phyloP scores from a whole-genome alignment of 495 filamentous ascomycete species.

The Halenospora varia region DNA sequence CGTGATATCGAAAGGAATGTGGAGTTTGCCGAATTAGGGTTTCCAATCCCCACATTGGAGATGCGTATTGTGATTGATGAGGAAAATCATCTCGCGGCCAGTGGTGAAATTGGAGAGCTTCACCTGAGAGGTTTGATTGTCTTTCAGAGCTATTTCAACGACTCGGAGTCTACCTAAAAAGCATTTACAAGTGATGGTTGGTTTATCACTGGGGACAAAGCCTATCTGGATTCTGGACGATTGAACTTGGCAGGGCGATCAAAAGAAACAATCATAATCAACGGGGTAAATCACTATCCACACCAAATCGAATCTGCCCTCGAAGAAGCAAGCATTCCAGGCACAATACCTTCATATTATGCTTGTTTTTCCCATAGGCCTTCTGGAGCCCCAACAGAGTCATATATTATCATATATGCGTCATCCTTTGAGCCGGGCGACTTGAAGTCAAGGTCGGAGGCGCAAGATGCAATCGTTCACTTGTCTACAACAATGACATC shows the following conservation, averaged over 20 bases:
- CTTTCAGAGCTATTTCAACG: too few species aligned
- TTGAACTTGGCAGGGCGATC: slow-evolving; percentile 71
- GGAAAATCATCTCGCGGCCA: slow-evolving; percentile 68
- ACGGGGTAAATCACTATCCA: too few species aligned
- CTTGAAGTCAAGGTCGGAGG: not conserved
- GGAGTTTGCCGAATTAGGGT: too few species aligned
- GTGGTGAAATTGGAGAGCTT: slow-evolving; percentile 67
- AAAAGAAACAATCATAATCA: slow-evolving; percentile 70
- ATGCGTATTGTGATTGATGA: slow-evolving; percentile 30
- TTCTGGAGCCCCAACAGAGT: not conserved
- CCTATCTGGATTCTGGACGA: slow-evolving; percentile 48
- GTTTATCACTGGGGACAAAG: slow-evolving; percentile 75
- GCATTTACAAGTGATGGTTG: slow-evolving; percentile 67
- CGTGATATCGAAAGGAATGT: too few species aligned
- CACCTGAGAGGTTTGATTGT: too few species aligned
- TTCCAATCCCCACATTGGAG: too few species aligned
- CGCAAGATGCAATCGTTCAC: not conserved
- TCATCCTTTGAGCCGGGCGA: not conserved
- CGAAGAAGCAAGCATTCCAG: not conserved
- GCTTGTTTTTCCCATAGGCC: not conserved
- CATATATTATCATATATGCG: not conserved
- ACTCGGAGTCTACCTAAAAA: too few species aligned
- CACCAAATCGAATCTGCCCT: not conserved
- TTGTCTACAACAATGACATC: not conserved
- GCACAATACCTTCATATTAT: not conserved